Base-by-base conservation (phyloP, 2,329 filamentous ascomycete species). In the Epichloe coenophiala region DNA sequence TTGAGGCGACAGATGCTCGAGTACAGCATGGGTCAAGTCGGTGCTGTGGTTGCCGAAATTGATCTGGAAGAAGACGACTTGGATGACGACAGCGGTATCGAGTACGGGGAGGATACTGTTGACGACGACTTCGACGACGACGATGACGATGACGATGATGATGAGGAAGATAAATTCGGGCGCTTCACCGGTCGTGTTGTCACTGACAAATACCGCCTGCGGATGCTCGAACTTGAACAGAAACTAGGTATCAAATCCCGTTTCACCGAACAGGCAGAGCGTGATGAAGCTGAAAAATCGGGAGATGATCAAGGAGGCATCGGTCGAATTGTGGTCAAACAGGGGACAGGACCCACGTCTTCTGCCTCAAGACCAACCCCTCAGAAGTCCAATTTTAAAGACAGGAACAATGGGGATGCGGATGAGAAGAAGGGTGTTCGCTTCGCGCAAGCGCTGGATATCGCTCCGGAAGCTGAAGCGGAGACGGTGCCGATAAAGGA, bases 1-100 rank as follows among this genome's bases (percentile, higher is more conserved):
- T 67, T 95, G 23, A 83, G 93, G 5, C 80, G 83, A 51, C 83
- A 96, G 61, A 97, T 98, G 90, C 74, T 97, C 7, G 77, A 86
- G 55, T 98, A 97, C 62, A 84, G 87, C 54, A 75, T 95, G 66
- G 83, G 84, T 43, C 91, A 97, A 65, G 83, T 98, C 51, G 88
- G 89, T 4, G 81, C 88, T 38, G 86, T 98, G 3, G 93, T 98
- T 15, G 93, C 93, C 15, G 89, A 97, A 67, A 77, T 98, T 44
- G 80, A 94, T 52, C 67, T 97, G 2, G 88, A 95, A 55, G 83
- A 90, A 53, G 78, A 74, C 23, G 71, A 73, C 12, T 74, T 72
- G 2, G 74, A 5, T 12, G 39, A 80, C n/a, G 68, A 76, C 45
- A 71, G 72, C 17, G 80, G 81, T 48, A 77, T 76, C 45, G 73